Evolutionary conservation across 768 basidiomycete genomes (phyloP), one percentile per base, ranked within the genome.

Genomic region (Roridomyces roridus): DNA sequence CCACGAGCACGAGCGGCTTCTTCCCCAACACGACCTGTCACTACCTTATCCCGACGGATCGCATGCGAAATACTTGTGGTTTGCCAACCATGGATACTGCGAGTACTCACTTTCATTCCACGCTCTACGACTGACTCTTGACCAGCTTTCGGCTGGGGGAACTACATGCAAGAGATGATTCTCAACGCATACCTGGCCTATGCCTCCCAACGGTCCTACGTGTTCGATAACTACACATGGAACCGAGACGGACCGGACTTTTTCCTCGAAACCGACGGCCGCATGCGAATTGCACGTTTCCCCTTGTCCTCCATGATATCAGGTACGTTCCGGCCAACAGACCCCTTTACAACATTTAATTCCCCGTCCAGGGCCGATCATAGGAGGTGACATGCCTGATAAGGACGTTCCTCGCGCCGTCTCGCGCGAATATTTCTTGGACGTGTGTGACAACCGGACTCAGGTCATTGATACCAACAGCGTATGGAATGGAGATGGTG

Each of bases 191-290:
- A 82, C 41, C 68, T 88, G 3, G 80, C 85, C 0, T 74, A 79
- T 44, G 65, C 70, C 2, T 66, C 82, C 0, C 76, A 77, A 26
- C 69, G 85, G 59, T 72, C 82, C 81, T 87, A 66, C 37, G 86
- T 86, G 9, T 85, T 84, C 62, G 76, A 85, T 49, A 81, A 87
- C 46, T 85, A 83, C 59, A 82, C 83, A 0, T 87, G 85, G 86
- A 68, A 75, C 2, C 69, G 68, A 4, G 71, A 77, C 10, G 70
- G 72, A 0, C 69, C 70, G 9, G 77, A 80, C 7, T 83, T 81
- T 44, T 72, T 76, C 0, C 69, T 72, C 1, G 86, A 64, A 65
- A 79, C 82, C 49, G 81, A 78, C 17, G 79, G 77, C 37, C 58
- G 69, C 5, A 82, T 84, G 52, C 82, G n/a, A n/a, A n/a, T 85